Base-by-base conservation (phyloP, 108 stramenopile species). In the Skeletonema tropicum region DNA sequence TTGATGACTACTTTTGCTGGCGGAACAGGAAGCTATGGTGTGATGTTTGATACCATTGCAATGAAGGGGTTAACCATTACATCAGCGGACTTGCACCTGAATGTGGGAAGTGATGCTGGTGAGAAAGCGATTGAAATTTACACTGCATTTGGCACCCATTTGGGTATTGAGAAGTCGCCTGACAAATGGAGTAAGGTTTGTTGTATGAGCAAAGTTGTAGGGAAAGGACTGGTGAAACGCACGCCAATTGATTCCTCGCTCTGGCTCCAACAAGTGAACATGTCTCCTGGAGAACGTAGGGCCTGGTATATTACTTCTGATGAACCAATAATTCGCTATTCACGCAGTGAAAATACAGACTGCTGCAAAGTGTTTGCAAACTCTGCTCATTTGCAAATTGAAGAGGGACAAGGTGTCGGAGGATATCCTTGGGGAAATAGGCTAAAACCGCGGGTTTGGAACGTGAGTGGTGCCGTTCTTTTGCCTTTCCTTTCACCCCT, bases 31-130 rank as follows among this genome's bases (percentile, higher is more conserved):
- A 67, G 66, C 30, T 67, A 46, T 25, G 73, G 73, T 33, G 48
- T 63, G 4, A 74, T 74, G 73, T 74, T 68, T 29, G 73, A 74
- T 36, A 19, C 66, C 6, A 46, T 68, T 35, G 73, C 73, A 55
- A 41, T 71, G 1, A 63, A 63, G 14, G 25, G 30, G 3, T 25
- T 68, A 7, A 45, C 64, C 3, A 63, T 74, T 23, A 74, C 65
- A 63, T 33, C 32, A 2, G 21, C 48, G 15, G 73, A 61, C 35
- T 57, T 74, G 29, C 73, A 74, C 13, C 21, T 67, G 36, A 66
- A 66, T 52, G 30, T 41, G 3, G 67, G 11, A 26, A 31, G 29
- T 25, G 59, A 31, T n/a, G 70, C 61, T 38, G 63, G 63, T 12
- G 67, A 61, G 29, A 57, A 68, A 33, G 45, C 55, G 21, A 57